Conservation (phyloP, 768 basidiomycete species). For the Boletus speciosus region DNA sequence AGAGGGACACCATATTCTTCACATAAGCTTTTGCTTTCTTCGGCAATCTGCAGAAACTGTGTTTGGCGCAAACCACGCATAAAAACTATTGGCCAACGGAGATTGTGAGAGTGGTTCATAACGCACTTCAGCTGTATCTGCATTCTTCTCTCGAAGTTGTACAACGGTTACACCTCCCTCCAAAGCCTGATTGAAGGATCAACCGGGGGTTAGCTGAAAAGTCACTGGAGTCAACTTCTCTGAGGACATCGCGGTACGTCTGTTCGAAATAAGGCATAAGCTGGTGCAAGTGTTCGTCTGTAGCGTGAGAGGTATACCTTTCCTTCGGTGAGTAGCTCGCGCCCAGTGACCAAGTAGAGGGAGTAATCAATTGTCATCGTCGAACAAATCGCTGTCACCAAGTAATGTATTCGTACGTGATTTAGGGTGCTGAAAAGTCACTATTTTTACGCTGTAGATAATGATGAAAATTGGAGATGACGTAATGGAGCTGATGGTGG, state of each 20-base stretch:
- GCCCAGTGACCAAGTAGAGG: conserved; percentile 84
- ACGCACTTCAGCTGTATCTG: conserved; percentile 76
- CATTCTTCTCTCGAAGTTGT: conserved; percentile 83
- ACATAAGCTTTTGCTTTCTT: conserved; percentile 65
- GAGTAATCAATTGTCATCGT: conserved; percentile 51
- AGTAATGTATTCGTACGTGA: no score
- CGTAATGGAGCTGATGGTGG: no score
- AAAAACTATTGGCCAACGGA: neutral
- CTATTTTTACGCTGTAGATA: no score
- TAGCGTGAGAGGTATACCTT: conserved; percentile 46
- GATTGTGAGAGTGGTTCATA: neutral
- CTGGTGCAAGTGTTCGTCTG: neutral
- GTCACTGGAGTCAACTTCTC: conserved; percentile 53
- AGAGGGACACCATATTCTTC: conserved; percentile 75
- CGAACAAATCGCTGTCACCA: neutral
- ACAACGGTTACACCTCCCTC: conserved; percentile 87
- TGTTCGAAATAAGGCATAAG: conserved; percentile 27
- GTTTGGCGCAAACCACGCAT: neutral
- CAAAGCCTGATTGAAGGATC: conserved; percentile 50
- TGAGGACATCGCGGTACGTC: conserved; percentile 69
- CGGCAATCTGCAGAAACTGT: conserved; percentile 77
- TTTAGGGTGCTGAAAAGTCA: no score
- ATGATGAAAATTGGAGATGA: no score
- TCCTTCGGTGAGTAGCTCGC: conserved; percentile 69
- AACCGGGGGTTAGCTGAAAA: neutral